Evolutionary conservation across 257 asterid genomes (phyloP).

Genomic region (Solanum megistacrolobum): DNA sequence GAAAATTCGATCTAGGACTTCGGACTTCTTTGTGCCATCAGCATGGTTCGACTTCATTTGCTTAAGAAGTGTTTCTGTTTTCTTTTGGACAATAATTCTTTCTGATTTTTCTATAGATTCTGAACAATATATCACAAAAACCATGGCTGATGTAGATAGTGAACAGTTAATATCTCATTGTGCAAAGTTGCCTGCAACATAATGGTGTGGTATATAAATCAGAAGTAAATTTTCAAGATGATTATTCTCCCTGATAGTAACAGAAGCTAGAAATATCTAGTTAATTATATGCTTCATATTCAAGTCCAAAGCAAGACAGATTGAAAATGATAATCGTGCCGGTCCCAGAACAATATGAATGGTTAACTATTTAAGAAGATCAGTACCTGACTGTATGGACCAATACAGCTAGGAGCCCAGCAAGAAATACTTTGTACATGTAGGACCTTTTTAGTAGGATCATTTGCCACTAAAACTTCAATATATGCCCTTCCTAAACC

Average conservation of each 20-base stretch:
- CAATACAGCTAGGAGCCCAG: constrained; percentile 99
- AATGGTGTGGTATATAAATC: neutral
- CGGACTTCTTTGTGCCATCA: constrained; percentile 24
- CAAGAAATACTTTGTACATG: constrained; percentile 93
- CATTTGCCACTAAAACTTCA: constrained; percentile 78
- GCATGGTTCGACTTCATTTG: constrained; percentile 41
- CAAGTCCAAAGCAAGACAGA: neutral
- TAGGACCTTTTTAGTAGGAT: constrained; percentile 64
- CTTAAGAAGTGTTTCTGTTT: constrained; percentile 32
- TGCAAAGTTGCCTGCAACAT: constrained; percentile 75
- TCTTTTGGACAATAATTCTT: constrained; percentile 45
- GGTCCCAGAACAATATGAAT: neutral
- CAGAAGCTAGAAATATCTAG: neutral
- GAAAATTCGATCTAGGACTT: constrained; percentile 39
- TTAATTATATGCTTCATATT: neutral
- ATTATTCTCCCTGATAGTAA: neutral
- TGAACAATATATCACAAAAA: constrained; percentile 70
- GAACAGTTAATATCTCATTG: constrained; percentile 60
- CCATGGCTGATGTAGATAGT: constrained; percentile 44
- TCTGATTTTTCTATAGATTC: constrained; percentile 41
- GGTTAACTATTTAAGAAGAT: neutral
- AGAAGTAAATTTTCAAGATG: neutral
- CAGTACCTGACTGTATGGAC: constrained; percentile 96
- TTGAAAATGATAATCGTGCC: neutral
- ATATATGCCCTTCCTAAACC: constrained; percentile 77